Evolutionary conservation across 108 stramenopile species (phyloP).

Genomic region (Cyclotella atomus): DNA sequence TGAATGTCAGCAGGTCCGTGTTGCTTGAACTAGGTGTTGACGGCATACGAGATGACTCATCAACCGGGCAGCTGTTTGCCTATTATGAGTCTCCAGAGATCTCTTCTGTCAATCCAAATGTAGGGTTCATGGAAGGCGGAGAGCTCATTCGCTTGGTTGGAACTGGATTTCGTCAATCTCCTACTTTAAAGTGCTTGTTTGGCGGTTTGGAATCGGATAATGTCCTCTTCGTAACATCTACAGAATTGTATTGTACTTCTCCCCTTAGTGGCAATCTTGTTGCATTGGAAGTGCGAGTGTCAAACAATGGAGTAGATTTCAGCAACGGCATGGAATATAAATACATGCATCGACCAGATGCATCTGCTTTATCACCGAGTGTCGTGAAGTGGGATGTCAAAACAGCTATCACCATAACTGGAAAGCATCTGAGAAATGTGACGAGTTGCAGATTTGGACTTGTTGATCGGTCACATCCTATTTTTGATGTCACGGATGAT

Average conservation of each 20-base stretch:
- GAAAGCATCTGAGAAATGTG: conserved; percentile 21
- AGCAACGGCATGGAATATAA: conserved; percentile 16
- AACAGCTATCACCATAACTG: conserved; percentile 29
- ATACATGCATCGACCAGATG: conserved; percentile 40
- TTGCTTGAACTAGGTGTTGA: conserved; percentile 29
- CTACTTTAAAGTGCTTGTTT: conserved; percentile 32
- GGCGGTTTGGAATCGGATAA: conserved; percentile 23
- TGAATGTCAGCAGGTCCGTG: conserved; percentile 8
- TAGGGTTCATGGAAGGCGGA: conserved; percentile 46
- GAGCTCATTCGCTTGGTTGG: conserved; percentile 30
- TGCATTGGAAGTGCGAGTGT: conserved; percentile 23
- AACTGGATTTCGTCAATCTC: conserved; percentile 20
- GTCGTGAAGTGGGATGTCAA: conserved; percentile 21
- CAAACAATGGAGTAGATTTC: conserved; percentile 58
- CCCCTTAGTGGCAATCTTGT: neutral
- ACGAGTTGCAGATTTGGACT: conserved; percentile 31
- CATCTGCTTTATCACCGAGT: conserved; percentile 15
- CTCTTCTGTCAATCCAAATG: conserved; percentile 10
- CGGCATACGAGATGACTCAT: conserved; percentile 16
- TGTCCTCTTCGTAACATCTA: conserved; percentile 22
- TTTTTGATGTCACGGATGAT: conserved; percentile 20
- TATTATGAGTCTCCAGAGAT: conserved; percentile 28
- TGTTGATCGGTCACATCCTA: conserved; percentile 13
- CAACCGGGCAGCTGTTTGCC: conserved; percentile 32
- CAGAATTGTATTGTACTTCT: conserved; percentile 27